Base-by-base conservation (phyloP, 139 green algal genomes). In the Coccomyxa sp. region DNA sequence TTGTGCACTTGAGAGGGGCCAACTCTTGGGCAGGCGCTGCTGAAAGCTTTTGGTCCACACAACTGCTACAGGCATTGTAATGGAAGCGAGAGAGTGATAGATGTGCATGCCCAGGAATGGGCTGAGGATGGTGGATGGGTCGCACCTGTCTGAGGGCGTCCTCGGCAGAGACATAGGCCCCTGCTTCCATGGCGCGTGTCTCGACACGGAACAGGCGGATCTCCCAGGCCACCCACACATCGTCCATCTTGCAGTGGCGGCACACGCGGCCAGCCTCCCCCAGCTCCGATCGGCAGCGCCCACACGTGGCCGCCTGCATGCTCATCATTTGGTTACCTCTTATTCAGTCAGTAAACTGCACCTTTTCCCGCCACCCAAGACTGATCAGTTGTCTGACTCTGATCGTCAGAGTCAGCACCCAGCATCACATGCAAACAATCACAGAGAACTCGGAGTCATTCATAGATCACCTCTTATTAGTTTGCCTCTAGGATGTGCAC, bases 161-260 rank as follows among this genome's bases (percentile, higher is more conserved):
- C 67, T 94, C 91, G 9, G 91, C 91, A 18, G 88, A 90, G 30
- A 95, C 87, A 18, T 80, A 63, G 85, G 51, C 14, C 75, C 85
- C 75, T 32, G 82, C 79, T 59, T 77, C 59, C 67, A 84, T 81
- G 23, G 87, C 90, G 58, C 85, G 81, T 12, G 90, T 90, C 68
- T 91, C 82, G 60, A 96, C 87, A 45, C 63, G 82, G 83, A 93
- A 95, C 80, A 95, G 85, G 30, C 93, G 88, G 51, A 92, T 84
- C 88, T 96, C 91, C 90, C 90, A 94, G 13, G 67, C 76, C 63
- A 92, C 83, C 77, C 94, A 86, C 17, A 80, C 77, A 68, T 95
- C 92, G 82, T 97, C 93, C 83, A 95, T 84, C 21, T 78, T 83
- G 88, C 94, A 97, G 89, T 96, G 93, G 14, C 83, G 85, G 87